A percentile compares a stretch with the other conserved stretches of the same genome.
Conservation (phyloP, 257 asterid species). For the Capsicum baccatum region DNA sequence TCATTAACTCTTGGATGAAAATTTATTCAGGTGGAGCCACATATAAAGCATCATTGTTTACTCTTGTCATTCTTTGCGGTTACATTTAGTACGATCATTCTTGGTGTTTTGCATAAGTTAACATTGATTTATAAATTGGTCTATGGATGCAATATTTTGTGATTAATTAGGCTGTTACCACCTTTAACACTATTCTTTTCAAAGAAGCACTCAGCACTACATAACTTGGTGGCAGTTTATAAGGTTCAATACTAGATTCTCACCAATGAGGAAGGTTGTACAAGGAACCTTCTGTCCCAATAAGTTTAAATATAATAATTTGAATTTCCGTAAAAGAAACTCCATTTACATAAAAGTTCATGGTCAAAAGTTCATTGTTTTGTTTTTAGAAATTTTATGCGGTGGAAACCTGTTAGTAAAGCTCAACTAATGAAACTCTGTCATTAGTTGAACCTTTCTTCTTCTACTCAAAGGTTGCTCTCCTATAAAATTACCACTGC, state of each 20-base stretch:
- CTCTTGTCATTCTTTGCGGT: slow-evolving; percentile 47
- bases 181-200: slow-evolving; percentile 10
- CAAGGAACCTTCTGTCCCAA: neutral
- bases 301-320: neutral
- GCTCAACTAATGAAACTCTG: neutral
- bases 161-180: slow-evolving; percentile 32
- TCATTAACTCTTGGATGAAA: slow-evolving; percentile 37
- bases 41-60: slow-evolving; percentile 34
- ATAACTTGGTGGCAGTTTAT: slow-evolving; percentile 25
- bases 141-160: slow-evolving; percentile 33
- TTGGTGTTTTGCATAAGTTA: slow-evolving; percentile 35
- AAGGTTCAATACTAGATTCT: neutral
- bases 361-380: neutral
- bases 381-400: neutral
- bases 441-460: slow-evolving; percentile 13
- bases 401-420: neutral
- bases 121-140: slow-evolving; percentile 32
- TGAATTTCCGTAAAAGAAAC: neutral
- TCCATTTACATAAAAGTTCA: neutral
- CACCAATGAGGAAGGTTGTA: slow-evolving; percentile 1
- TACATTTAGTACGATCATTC: slow-evolving; percentile 31
- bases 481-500: neutral
- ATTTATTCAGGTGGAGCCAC: slow-evolving; percentile 45
- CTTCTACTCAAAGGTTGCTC: neutral
- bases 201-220: neutral